A percentile compares a stretch with the other conserved stretches of the same genome.
phyloP scores from a whole-genome alignment of 495 filamentous ascomycete species.

The Penicillium pancosmium region DNA sequence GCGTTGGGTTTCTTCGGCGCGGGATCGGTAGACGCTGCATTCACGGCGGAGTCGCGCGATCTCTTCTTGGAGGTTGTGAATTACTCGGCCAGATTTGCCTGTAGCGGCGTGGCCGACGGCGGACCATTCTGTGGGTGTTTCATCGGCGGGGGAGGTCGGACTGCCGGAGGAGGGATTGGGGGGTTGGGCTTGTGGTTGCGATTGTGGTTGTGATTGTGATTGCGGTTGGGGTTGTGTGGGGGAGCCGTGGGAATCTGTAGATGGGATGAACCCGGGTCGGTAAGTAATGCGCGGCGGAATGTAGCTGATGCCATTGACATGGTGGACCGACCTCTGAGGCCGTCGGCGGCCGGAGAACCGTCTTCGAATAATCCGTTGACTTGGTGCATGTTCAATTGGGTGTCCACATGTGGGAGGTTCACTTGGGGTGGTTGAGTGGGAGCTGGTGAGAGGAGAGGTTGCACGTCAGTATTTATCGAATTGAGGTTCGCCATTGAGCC shows the following conservation, averaged over 20 bases:
- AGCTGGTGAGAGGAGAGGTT: neutral
- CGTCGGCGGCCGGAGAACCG: slow-evolving; percentile 20
- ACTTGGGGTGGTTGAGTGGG: slow-evolving; percentile 38
- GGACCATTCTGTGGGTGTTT: slow-evolving; percentile 62
- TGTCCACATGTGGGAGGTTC: slow-evolving; percentile 48
- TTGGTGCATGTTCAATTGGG: slow-evolving; percentile 50
- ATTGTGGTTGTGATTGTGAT: slow-evolving; percentile 13
- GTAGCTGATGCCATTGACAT: neutral
- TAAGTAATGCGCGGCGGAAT: neutral
- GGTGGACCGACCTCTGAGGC: slow-evolving; percentile 21
- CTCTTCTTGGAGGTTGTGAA: slow-evolving; percentile 85
- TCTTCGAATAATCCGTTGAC: slow-evolving; percentile 41
- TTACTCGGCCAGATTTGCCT: slow-evolving; percentile 91
- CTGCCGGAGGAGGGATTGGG: slow-evolving; percentile 22
- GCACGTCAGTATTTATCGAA: neutral
- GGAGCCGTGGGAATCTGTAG: slow-evolving; percentile 28
- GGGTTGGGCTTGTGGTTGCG: slow-evolving; percentile 9
- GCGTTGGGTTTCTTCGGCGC: slow-evolving; percentile 72
- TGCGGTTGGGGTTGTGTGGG: slow-evolving; percentile 11
- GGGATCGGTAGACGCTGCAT: slow-evolving; percentile 69
- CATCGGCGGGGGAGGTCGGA: slow-evolving; percentile 33
- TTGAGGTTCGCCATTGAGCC: neutral
- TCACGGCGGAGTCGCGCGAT: slow-evolving; percentile 85
- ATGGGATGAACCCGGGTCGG: neutral
- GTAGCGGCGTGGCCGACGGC: slow-evolving; percentile 76